Evolutionary conservation across 2,329 filamentous ascomycete genomes (phyloP).

Genomic region (Clonostachys byssicola): DNA sequence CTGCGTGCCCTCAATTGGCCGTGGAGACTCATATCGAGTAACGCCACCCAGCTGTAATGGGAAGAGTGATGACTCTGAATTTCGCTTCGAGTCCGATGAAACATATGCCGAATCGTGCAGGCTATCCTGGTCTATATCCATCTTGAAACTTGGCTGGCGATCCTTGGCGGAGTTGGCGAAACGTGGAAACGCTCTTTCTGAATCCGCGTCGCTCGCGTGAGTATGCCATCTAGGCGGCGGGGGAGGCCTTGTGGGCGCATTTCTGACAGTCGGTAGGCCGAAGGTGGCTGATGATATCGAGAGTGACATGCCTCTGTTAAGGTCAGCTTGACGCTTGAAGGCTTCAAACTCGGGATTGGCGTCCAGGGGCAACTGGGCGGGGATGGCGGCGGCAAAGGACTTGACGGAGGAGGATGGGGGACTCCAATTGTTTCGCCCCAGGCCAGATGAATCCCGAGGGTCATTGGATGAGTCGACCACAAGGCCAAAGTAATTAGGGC

Average conservation of each 20-base stretch:
- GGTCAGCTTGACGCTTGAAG: slow-evolving; percentile 70
- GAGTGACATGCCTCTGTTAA: slow-evolving; percentile 42
- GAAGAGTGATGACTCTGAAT: slow-evolving; percentile 41
- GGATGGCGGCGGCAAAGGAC: slow-evolving; percentile 64
- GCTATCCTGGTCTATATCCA: slow-evolving; percentile 41
- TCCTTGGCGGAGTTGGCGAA: slow-evolving; percentile 6
- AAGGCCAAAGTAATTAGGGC: slow-evolving; percentile 86
- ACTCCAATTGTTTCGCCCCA: slow-evolving; percentile 71
- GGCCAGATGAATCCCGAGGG: slow-evolving; percentile 56
- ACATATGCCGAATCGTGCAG: slow-evolving; percentile 49
- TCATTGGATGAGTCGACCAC: slow-evolving; percentile 58
- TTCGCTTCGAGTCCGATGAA: slow-evolving; percentile 49
- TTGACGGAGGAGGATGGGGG: slow-evolving; percentile 66
- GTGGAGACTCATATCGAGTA: slow-evolving; percentile 34
- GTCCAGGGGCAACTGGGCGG: slow-evolving; percentile 66
- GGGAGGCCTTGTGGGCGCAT: slow-evolving; percentile 30
- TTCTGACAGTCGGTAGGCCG: slow-evolving; percentile 21
- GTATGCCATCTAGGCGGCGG: slow-evolving; percentile 40
- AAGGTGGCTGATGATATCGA: slow-evolving; percentile 44
- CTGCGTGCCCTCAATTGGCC: slow-evolving; percentile 2
- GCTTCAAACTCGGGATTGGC: slow-evolving; percentile 80
- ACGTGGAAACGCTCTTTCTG: slow-evolving; percentile 23
- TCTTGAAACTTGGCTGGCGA: slow-evolving; percentile 17
- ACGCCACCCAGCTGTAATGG: slow-evolving; percentile 31
- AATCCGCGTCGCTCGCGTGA: slow-evolving; percentile 35